Base-by-base conservation (phyloP, 2,329 filamentous ascomycete species). In the Mycocentrospora acerina region DNA sequence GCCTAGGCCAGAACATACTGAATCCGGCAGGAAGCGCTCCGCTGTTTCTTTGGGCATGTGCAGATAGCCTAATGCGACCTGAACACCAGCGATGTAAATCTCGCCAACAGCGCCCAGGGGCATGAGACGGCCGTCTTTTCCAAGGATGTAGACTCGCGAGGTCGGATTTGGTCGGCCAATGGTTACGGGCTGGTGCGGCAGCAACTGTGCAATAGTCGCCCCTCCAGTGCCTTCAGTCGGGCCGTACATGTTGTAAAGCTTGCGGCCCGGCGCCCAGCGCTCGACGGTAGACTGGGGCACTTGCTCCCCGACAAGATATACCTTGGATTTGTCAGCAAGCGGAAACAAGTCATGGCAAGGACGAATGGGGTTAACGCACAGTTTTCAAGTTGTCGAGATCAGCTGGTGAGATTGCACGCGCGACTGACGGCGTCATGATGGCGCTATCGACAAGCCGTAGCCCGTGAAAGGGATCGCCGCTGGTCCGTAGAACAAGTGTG, bases 211-310 rank as follows among this genome's bases (percentile, higher is more conserved):
- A 24, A 70, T 66, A 1, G 64, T 69, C 0, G 65, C 63, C 5
- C 65, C 67, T 33, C 63, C 64, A 1, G 68, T 73, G 3, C 45
- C 61, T 44, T 73, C 71, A 0, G 68, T 71, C 4, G 72, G 72
- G 0, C 71, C 71, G 36, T 74, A 75, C 59, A 67, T 66, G 43
- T 75, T 75, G 50, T 64, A 72, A 1, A 71, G 16, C 2, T 17
- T 25, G 17, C 42, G 57, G n/a, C 30, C 31, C 5, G 26, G 14
- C 2, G 60, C 43, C 71, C 71, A 73, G 1, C 6, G 33, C 32
- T 71, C 64, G 19, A 37, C 48, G 2, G 67, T 42, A 4, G 30
- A 26, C 44, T 69, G 65, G 1, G 65, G 53, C 4, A 72, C 62
- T 0, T 57, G 37, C 44, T 72, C 70, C 0, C 69, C 68, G 1